phyloP scores from a whole-genome alignment of 306 rosid genomes.

The Prunus campanulata region DNA sequence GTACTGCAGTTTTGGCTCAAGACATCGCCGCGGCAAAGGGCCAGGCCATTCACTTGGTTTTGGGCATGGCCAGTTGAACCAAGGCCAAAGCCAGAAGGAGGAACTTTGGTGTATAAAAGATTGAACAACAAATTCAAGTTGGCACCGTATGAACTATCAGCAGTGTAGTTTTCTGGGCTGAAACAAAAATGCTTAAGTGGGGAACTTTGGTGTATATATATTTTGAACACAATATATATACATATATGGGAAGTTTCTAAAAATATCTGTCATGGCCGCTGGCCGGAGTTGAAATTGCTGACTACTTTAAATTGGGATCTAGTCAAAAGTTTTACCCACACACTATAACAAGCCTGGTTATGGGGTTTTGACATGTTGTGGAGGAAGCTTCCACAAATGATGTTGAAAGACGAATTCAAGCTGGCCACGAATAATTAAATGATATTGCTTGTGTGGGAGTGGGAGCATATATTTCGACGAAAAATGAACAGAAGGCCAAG shows the following conservation, averaged over 20 bases:
- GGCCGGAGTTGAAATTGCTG: constrained; percentile 13
- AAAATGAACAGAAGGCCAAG: neutral
- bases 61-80: constrained; percentile 16
- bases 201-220: neutral
- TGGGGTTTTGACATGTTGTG: neutral
- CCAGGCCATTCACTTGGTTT: constrained; percentile 30
- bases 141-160: constrained; percentile 25
- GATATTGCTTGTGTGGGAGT: too few relatives aligned
- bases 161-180: constrained; percentile 41
- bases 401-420: neutral
- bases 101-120: constrained; percentile 20
- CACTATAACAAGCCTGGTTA: neutral
- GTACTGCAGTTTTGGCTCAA: constrained; percentile 19
- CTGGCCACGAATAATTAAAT: neutral
- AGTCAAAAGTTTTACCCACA: neutral
- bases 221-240: neutral
- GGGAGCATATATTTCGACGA: neutral
- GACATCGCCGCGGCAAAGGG: constrained; percentile 44
- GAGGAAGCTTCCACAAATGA: neutral
- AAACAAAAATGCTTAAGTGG: constrained; percentile 55
- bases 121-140: constrained; percentile 20
- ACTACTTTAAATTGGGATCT: neutral
- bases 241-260: neutral
- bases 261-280: too few relatives aligned
- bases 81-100: constrained; percentile 31